Base-by-base conservation (phyloP, 2,329 filamentous ascomycete genomes). In the Septoria petroselini region DNA sequence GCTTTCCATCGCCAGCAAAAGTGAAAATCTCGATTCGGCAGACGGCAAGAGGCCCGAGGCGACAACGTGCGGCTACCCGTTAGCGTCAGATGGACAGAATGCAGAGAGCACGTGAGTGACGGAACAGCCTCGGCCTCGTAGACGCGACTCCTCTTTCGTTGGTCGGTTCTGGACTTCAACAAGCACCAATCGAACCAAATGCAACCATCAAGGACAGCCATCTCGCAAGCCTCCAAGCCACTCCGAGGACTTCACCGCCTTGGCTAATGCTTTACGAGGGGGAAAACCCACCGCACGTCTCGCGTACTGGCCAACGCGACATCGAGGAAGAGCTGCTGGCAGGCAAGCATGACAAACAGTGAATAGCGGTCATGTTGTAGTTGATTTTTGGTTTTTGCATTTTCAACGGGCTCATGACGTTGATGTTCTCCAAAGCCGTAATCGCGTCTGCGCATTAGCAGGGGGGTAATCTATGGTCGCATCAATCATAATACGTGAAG, bases 401-500 rank as follows among this genome's bases (percentile, higher is more conserved):
- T 45, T 7, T 33, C 42, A 45, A 37, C 31, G 42, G 42, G 31
- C 31, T 45, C 42, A 38, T 37, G 42, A 38, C 42, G 42, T 45
- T 37, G 42, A 33, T 45, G 27, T 45, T 11, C 35, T 37, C 42
- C n/a, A n/a, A 45, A 45, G 42, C 42, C 42, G 42, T 37, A 17
- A 15, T 37, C 14, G 34, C 42, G 42, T 45, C 42, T 45, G 42
- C 42, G 33, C 23, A 38, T 45, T 14, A 45, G 42, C 42, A 45
- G 42, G 15, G 15, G 25, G n/a, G 21, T 25, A 8, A 23, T 45
- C 42, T 45, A 38, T 35, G 42, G 42, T 45, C 42, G 19, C 31
- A 45, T 45, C 29, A 45, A 45, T 37, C 42, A 45, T 45, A 29
- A 45, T 33, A 45, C 42, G 12, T 44, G 19, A 45, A 35, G 42